Evolutionary conservation across 805 yeast species (phyloP), one percentile per base, ranked within the genome.

Genomic region (Zygoascus biomembranicola): DNA sequence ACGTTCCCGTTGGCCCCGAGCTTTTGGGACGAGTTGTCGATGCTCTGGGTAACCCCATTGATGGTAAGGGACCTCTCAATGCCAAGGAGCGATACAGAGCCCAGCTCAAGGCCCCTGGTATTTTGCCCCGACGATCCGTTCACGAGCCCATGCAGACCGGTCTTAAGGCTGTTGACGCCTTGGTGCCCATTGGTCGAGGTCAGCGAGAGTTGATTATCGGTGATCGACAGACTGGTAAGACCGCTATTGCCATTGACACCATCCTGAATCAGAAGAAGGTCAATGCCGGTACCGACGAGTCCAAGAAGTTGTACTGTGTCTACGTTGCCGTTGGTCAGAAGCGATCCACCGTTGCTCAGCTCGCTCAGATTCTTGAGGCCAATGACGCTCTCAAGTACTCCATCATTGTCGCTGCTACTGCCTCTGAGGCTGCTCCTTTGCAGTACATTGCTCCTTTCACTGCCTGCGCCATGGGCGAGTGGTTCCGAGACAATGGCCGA

Each of bases 371-470:
- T 71, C 85, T 94, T 73, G 99, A 94, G 83, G 92, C 90, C 76
- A 80, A 90, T 75, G 98, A 90, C 73, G 98, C 99, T 69, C 80
- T 94, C 78, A 89, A 94, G 80, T 94, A 94, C 85, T 76, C 97
- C 69, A 86, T 94, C 77, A 82, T 94, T 76, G 98, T 94, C 74
- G 97, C 99, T 59, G 99, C 99, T 69, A 94, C 99, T 69, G 99
- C 99, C 66, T 94, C 99, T 61, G 99, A 94, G 82, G 99, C 99
- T 67, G 99, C 99, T 76, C 99, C 99, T 76, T 82, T 94, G 77
- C 99, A 94, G 83, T 94, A 90, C 82, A 79, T 94, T 74, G 98
- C 99, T 81, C 99, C 99, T 75, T 94, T 94, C 96, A 89, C 99
- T 67, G 99, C 90, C 66, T 86, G 96, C 75, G 96, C 99, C 71